Evolutionary conservation across 1,139 yeast genomes (phyloP).

Genomic region (Yamadazyma pseudoaaseri): DNA sequence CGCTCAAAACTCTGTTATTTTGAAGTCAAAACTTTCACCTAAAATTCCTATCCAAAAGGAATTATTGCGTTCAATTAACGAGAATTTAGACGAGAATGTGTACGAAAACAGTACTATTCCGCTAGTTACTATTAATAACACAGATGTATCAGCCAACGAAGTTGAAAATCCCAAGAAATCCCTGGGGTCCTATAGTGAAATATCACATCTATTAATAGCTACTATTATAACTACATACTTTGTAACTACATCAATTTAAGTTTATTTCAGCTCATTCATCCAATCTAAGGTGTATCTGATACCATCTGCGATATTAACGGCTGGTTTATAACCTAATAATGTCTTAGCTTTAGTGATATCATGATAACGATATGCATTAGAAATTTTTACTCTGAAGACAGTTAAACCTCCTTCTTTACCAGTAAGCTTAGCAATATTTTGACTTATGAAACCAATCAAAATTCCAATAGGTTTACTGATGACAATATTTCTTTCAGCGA

Average conservation of each 20-base stretch:
- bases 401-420: slow-evolving; percentile 94
- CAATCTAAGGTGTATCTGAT: slow-evolving; percentile 78
- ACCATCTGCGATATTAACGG: slow-evolving; percentile 79
- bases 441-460: slow-evolving; percentile 75
- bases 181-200: too few species aligned
- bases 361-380: slow-evolving; percentile 94
- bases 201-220: too few species aligned
- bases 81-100: too few species aligned
- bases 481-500: slow-evolving; percentile 67
- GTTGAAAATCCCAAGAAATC: too few species aligned
- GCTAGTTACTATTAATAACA: too few species aligned
- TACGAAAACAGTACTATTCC: too few species aligned
- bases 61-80: too few species aligned
- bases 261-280: slow-evolving; percentile 66
- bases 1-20: slow-evolving; percentile 7
- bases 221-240: too few species aligned
- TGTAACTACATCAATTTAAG: too few species aligned
- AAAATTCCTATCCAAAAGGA: slow-evolving; percentile 7
- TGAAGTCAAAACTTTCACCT: slow-evolving; percentile 14
- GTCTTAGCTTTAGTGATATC: slow-evolving; percentile 84
- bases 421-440: slow-evolving; percentile 61
- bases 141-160: too few species aligned
- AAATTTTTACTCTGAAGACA: slow-evolving; percentile 89
- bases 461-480: slow-evolving; percentile 74
- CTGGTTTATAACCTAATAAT: slow-evolving; percentile 76